Conservation (phyloP, 768 basidiomycete species). For the Mycena leptocephala region DNA sequence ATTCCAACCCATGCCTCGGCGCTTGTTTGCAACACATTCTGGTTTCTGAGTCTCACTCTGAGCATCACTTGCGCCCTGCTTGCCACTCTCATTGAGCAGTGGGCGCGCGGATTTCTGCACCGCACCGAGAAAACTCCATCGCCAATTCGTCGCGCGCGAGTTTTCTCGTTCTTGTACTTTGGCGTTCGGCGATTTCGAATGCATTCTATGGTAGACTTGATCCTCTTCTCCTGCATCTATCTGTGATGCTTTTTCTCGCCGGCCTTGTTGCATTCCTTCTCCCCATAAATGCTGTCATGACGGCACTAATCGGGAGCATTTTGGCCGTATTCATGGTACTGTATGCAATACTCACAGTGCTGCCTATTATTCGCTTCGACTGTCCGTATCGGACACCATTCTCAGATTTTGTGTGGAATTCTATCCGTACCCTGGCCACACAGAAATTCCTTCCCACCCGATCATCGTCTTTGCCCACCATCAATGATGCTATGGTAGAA, state of each 20-base stretch:
- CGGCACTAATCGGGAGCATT: neutral
- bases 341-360: neutral
- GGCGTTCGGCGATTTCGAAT: neutral
- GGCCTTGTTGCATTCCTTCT: neutral
- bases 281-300: neutral
- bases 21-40: neutral
- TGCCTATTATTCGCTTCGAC: neutral
- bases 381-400: neutral
- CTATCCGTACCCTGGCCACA: neutral
- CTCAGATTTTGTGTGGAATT: neutral
- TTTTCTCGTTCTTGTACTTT: neutral
- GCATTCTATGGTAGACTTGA: neutral
- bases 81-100: neutral
- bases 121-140: neutral
- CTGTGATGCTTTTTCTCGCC: neutral
- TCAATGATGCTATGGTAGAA: neutral
- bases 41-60: neutral
- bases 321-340: neutral
- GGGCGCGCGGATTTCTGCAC: neutral
- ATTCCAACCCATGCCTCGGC: neutral
- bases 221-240: neutral
- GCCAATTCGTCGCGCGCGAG: neutral
- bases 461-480: neutral
- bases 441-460: neutral
- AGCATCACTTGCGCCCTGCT: neutral